Evolutionary conservation across 306 rosid genomes (phyloP).

Genomic region (Corylus avellana): DNA sequence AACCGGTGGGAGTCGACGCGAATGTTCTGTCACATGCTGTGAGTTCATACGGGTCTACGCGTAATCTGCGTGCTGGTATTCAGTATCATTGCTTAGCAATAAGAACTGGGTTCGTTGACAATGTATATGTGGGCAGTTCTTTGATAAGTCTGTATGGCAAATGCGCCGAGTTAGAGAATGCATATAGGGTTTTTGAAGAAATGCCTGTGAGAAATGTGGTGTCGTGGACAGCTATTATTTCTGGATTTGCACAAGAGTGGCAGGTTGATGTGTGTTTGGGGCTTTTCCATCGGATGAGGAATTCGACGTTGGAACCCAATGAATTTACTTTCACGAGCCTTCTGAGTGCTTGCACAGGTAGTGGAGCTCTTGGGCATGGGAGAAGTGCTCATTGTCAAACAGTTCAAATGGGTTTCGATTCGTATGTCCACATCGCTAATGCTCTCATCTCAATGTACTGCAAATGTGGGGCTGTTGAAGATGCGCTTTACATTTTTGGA

Average conservation of each 20-base stretch:
- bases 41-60: conserved; percentile 54
- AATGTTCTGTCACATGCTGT: conserved; percentile 51
- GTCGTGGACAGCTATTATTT: conserved; percentile 75
- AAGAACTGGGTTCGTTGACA: conserved; percentile 55
- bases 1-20: conserved; percentile 41
- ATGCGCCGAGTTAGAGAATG: conserved; percentile 52
- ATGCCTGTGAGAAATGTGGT: conserved; percentile 79
- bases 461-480: conserved; percentile 69
- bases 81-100: conserved; percentile 71
- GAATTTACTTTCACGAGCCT: conserved; percentile 67
- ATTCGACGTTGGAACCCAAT: conserved; percentile 46
- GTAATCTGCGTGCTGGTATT: conserved; percentile 56
- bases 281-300: conserved; percentile 61
- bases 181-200: conserved; percentile 58
- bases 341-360: conserved; percentile 75
- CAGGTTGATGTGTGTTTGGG: conserved; percentile 55
- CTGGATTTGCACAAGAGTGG: conserved; percentile 78
- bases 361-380: conserved; percentile 86
- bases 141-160: conserved; percentile 63
- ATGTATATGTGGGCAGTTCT: conserved; percentile 79
- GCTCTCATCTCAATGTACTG: conserved; percentile 82
- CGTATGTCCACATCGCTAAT: conserved; percentile 52
- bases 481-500: conserved; percentile 59
- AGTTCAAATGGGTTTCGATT: conserved; percentile 58
- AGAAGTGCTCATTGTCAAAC: conserved; percentile 66